These are phyloP conservation scores for Didymella glomerata DNA, from an alignment of 2,329 filamentous ascomycete species.

Conservation along the genomic window DNA sequence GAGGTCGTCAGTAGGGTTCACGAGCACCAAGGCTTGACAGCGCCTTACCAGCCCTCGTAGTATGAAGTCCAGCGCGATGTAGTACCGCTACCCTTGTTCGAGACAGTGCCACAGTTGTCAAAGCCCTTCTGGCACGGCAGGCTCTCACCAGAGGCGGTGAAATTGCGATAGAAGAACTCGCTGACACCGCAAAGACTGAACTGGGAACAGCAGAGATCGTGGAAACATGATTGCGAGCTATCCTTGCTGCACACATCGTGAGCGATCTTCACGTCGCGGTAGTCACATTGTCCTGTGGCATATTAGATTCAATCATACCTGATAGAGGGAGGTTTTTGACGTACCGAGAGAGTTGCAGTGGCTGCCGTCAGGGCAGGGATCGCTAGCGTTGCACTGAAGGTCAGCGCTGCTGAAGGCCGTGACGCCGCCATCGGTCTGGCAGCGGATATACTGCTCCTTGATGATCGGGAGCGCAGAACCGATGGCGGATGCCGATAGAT, in stretches of 20 bases:
- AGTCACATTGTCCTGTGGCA: constrained; percentile 21
- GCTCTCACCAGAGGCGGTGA: constrained; percentile 2
- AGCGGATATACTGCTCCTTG: constrained; percentile 24
- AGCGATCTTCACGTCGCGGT: constrained; percentile 42
- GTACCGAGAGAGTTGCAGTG: constrained; percentile 25
- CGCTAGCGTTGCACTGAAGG: constrained; percentile 17
- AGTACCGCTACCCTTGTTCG: constrained; percentile 19
- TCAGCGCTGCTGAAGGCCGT: neutral
- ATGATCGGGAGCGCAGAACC: constrained; percentile 19
- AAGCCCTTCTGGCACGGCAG: constrained; percentile 20
- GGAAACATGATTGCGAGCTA: constrained; percentile 16
- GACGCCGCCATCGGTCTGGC: constrained; percentile 15
- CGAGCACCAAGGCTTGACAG: fast-evolving
- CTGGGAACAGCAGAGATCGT: constrained; percentile 42
- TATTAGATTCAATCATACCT: neutral
- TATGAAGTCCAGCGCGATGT: constrained; percentile 31
- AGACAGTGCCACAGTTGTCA: constrained; percentile 16
- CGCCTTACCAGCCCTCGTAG: constrained; percentile 32
- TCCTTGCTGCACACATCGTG: constrained; percentile 45
- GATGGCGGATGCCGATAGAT: constrained; percentile 19
- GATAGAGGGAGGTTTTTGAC: neutral
- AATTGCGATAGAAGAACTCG: constrained; percentile 31
- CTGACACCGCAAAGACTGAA: constrained; percentile 52
- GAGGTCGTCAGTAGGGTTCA: neutral
- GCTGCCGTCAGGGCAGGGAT: constrained; percentile 22